A percentile compares a stretch with the other conserved stretches of the same genome.
phyloP scores from a whole-genome alignment of 2,329 filamentous ascomycete species.

The Talaromyces marneffei region DNA sequence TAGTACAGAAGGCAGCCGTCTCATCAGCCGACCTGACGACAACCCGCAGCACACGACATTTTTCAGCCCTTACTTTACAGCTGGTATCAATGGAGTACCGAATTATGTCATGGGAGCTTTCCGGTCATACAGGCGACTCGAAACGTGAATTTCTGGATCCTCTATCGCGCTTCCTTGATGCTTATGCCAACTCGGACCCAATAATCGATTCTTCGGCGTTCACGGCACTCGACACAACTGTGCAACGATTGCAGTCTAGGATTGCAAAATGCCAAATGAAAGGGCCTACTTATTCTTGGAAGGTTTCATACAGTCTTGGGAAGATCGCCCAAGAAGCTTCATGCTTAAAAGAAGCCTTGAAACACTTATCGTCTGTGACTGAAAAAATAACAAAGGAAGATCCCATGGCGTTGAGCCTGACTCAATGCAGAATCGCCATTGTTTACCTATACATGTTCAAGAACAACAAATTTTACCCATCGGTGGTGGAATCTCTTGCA shows the following conservation, averaged over 20 bases:
- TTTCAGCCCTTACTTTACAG: conserved; percentile 34
- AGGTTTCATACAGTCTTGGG: conserved; percentile 31
- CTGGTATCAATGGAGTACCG: conserved; percentile 39
- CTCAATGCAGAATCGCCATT: conserved; percentile 36
- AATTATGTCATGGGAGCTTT: conserved; percentile 38
- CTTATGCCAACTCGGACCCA: conserved; percentile 31
- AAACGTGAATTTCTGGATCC: conserved; percentile 41
- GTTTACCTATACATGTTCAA: conserved; percentile 31
- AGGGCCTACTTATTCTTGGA: conserved; percentile 23
- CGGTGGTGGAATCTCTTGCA: conserved; percentile 23
- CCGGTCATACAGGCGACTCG: conserved; percentile 37
- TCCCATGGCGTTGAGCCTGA: conserved; percentile 31
- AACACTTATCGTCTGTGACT: conserved; percentile 30
- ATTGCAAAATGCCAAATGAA: conserved; percentile 26
- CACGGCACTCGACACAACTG: conserved; percentile 30
- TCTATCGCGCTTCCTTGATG: conserved; percentile 35
- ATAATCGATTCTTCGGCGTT: conserved; percentile 35
- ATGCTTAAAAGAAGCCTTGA: conserved; percentile 35
- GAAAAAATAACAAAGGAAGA: conserved; percentile 27
- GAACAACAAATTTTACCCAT: conserved; percentile 19
- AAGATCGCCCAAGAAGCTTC: conserved; percentile 38
- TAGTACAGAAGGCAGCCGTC: conserved; percentile 16
- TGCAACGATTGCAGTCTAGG: conserved; percentile 31
- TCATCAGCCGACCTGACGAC: conserved; percentile 15
- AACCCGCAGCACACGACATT: conserved; percentile 23